Evolutionary conservation across 805 yeast genomes (phyloP), one percentile per base, ranked within the genome.

Genomic region (Grigorovia jiainica): DNA sequence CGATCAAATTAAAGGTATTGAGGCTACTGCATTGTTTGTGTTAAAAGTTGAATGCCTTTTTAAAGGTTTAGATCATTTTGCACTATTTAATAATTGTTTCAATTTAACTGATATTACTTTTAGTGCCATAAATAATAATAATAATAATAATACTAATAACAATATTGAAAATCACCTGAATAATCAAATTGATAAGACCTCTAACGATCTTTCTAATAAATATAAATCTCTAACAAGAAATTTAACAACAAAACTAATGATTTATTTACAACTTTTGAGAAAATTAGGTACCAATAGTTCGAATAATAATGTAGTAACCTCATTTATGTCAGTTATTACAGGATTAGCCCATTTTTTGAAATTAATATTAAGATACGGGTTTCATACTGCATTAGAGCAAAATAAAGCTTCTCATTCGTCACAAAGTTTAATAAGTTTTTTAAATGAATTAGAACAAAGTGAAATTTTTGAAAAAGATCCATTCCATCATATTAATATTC

Each of bases 341-440:
- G 87, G 94, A 0, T 67, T 90, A 51, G 97, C 98, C 0, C 97
- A 92, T 58, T 90, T 87, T 61, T 68, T 92, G 53, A 92, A 92
- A 60, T 69, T 90, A 6, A 66, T 92, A 18, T 82, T 90, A 4
- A 70, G 97, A 47, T 77, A 78, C 54, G 92, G 96, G 0, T 71
- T 92, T 34, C 74, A 78, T 44, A 78, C 79, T 49, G 85, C 96
- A 0, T 66, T 92, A n/a, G 79, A 74, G 43, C 67, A 73, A 42
- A 83, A 84, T 58, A 75, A 73, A 49, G 53, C 70, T 3, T 66
- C 73, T 7, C 76, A 75, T 25, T 72, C 82, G 7, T 73, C 81
- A 0, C 67, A 63, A 32, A 83, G 87, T 1, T 65, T 84, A 27
- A 80, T 83, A 41, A 66, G 66, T 36, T 86, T 83, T 52, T 62